Base-by-base conservation (phyloP, 2,329 filamentous ascomycete genomes). In the Diplodia mutila region DNA sequence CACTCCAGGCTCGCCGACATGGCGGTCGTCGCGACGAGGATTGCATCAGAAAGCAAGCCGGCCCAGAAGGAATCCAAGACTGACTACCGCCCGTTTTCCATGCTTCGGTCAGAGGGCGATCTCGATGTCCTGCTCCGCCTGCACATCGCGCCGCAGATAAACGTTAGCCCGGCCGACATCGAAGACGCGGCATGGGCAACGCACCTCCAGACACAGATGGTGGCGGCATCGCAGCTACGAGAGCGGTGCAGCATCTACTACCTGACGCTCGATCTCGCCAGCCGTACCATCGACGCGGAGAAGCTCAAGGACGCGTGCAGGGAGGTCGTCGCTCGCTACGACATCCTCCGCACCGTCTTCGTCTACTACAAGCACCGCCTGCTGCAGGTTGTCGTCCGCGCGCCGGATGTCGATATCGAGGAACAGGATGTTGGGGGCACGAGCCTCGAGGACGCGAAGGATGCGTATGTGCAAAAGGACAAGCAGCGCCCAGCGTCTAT, bases 1-100 rank as follows among this genome's bases (percentile, higher is more conserved):
- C 74, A 82, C 61, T 79, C 82, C 34, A 79, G 74, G 8, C 73
- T 84, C 4, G 73, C 81, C 1, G 79, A 76, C 0, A 85, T 86
- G 84, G 82, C 84, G 67, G 1, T 39, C 11, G 12, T 39, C 34
- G 34, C 34, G 11, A 39, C 34, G 73, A 51, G 48, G 76, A 74
- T 73, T 69, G 67, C 79, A 69, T 3, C 48, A 4, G 8, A 14
- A 39, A 39, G 1, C 11, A 39, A 0, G 0, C n/a, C n/a, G n/a
- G 2, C 34, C 34, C 21, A 18, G 21, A 18, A 23, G n/a, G 54
- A 8, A 11, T 8, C 18, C 2, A 8, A 21, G 25, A 42, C 16
- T 9, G 12, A 4, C 5, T 49, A 49, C n/a, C n/a, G 48, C n/a
- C n/a, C 48, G 3, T 49, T 49, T 9, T 49, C 48, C 3, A 27